A percentile compares a stretch with the other conserved stretches of the same genome.
Evolutionary conservation across 2,329 filamentous ascomycete genomes (phyloP).

Genomic region (Pseudogymnoascus sp.): DNA sequence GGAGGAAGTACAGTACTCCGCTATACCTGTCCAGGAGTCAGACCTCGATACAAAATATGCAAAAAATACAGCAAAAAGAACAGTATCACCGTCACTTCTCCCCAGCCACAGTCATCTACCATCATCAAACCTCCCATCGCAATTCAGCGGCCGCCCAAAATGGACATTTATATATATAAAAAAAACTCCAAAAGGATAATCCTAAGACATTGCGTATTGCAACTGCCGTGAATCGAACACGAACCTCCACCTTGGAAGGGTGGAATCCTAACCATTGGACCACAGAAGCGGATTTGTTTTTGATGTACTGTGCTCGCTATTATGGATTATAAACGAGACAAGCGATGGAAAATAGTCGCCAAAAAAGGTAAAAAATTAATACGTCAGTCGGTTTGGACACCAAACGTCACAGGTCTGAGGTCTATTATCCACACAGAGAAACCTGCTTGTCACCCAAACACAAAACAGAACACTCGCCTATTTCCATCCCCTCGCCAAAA

Average conservation of each 20-base stretch:
- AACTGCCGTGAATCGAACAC: conserved; percentile 9
- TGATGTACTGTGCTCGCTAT: not conserved
- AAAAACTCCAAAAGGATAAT: not conserved
- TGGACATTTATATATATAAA: too few relatives aligned
- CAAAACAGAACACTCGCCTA: not conserved
- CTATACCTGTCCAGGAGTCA: not conserved
- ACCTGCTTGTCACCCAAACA: too few relatives aligned
- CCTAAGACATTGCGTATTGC: not conserved
- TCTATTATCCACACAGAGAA: not conserved
- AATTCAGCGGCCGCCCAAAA: too few relatives aligned
- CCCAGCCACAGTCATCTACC: not conserved
- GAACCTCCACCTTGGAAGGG: conserved; percentile 9
- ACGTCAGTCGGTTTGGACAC: not conserved
- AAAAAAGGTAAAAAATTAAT: not conserved
- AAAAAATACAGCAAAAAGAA: not conserved
- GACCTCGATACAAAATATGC: not conserved
- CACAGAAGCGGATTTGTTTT: conserved; percentile 3
- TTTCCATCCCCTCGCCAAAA: not conserved
- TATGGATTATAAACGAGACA: not conserved
- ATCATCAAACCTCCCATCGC: too few relatives aligned
- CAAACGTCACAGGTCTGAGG: not conserved
- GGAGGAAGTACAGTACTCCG: not conserved
- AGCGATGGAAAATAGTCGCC: too few relatives aligned
- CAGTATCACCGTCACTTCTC: not conserved
- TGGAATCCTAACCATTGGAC: conserved; percentile 14